These are phyloP conservation scores for Croton setiger DNA, from an alignment of 441 rosid genomes.

Conservation along the genomic window DNA sequence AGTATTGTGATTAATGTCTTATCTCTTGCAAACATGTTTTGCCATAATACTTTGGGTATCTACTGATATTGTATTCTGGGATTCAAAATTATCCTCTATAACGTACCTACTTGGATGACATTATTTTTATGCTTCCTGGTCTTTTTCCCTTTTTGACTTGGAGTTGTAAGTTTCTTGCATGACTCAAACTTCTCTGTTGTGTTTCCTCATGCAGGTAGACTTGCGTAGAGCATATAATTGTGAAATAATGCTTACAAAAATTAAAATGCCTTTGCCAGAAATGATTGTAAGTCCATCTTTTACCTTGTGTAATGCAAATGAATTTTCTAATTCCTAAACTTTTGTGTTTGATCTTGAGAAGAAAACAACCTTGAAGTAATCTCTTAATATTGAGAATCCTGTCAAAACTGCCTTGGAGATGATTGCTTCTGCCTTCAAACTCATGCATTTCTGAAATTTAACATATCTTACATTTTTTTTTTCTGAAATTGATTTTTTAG, in stretches of 20 bases:
- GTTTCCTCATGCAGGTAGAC: slow-evolving; percentile 65
- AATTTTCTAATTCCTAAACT: neutral
- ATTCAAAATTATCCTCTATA: neutral
- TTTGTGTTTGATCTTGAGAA: neutral
- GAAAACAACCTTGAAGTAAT: neutral
- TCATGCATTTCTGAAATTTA: neutral
- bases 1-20: slow-evolving; percentile 1
- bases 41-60: neutral
- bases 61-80: neutral
- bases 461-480: neutral
- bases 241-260: slow-evolving; percentile 97
- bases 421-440: neutral
- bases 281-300: slow-evolving; percentile 76
- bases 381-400: neutral
- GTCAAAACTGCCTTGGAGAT: neutral
- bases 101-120: neutral
- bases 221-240: slow-evolving; percentile 96
- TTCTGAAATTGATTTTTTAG: slow-evolving; percentile 15
- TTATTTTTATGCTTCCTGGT: neutral
- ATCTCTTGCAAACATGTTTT: neutral
- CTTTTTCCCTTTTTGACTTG: neutral
- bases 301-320: slow-evolving; percentile 17
- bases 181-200: slow-evolving; percentile 6
- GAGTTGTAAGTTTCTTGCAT: neutral
- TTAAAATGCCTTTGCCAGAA: slow-evolving; percentile 87